Conservation (phyloP, 2,329 filamentous ascomycete genomes). For the Penicillium sp. region DNA sequence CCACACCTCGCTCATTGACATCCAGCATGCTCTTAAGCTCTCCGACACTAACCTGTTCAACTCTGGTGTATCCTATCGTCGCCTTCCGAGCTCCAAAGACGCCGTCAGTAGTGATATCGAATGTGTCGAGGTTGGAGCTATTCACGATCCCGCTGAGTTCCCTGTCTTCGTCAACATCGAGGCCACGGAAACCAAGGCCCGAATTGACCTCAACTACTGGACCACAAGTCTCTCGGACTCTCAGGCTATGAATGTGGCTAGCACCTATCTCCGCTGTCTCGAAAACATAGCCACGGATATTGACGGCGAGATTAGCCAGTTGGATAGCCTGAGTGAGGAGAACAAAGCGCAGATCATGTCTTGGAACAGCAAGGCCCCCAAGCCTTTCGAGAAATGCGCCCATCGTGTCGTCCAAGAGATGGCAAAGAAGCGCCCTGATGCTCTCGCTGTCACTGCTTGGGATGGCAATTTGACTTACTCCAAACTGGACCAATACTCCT, state of each 20-base stretch:
- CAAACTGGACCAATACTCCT: slow-evolving; percentile 34
- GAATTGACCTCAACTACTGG: slow-evolving; percentile 44
- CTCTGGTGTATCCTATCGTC: slow-evolving; percentile 49
- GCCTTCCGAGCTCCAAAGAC: slow-evolving; percentile 34
- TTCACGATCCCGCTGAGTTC: slow-evolving; percentile 50
- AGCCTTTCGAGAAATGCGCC: slow-evolving; percentile 26
- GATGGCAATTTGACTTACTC: slow-evolving; percentile 36
- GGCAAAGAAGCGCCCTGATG: slow-evolving; percentile 21
- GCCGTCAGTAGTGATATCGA: slow-evolving; percentile 29
- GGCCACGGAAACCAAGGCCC: slow-evolving; percentile 40
- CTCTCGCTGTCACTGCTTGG: slow-evolving; percentile 31
- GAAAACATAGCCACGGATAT: slow-evolving; percentile 39
- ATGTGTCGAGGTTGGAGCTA: slow-evolving; percentile 40
- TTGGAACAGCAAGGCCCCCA: slow-evolving; percentile 31
- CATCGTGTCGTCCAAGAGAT: slow-evolving; percentile 30
- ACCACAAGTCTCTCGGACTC: slow-evolving; percentile 38
- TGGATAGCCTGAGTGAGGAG: slow-evolving; percentile 40
- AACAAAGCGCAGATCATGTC: slow-evolving; percentile 30
- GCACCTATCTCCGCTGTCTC: slow-evolving; percentile 37
- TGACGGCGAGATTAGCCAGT: slow-evolving; percentile 30
- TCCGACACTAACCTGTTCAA: slow-evolving; percentile 45
- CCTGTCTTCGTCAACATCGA: slow-evolving; percentile 50
- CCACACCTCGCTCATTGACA: slow-evolving; percentile 46
- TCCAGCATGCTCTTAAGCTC: slow-evolving; percentile 45
- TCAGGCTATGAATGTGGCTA: slow-evolving; percentile 40